phyloP scores from a whole-genome alignment of 805 yeast genomes.

The Alloascoidea hylecoeti region DNA sequence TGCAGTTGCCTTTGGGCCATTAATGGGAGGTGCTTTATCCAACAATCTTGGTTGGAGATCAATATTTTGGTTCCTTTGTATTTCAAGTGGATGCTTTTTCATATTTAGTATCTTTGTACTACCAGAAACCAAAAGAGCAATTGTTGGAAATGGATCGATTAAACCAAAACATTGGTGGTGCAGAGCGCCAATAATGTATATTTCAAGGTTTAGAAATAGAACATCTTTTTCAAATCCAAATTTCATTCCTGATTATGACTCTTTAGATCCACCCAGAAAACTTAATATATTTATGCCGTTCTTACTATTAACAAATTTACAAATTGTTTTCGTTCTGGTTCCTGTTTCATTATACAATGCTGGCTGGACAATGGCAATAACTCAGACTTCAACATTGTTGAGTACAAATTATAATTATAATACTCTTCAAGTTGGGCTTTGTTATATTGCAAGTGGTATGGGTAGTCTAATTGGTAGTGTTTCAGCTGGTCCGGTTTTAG shows the following conservation, averaged over 20 bases:
- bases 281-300: no score
- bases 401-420: constrained; percentile 32
- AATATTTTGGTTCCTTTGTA: constrained; percentile 46
- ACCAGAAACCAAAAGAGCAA: constrained; percentile 63
- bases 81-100: constrained; percentile 37
- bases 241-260: no score
- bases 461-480: constrained; percentile 52
- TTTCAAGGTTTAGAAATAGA: constrained; percentile 9
- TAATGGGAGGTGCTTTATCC: constrained; percentile 42
- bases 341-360: constrained; percentile 54
- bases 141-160: constrained; percentile 67
- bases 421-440: constrained; percentile 47
- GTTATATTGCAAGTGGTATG: constrained; percentile 63
- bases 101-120: no score
- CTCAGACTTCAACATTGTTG: constrained; percentile 46
- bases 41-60: constrained; percentile 53
- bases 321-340: constrained; percentile 32
- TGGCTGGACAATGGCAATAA: constrained; percentile 54
- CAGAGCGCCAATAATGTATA: no score
- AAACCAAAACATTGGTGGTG: constrained; percentile 23
- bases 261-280: no score
- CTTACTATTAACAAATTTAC: constrained; percentile 25
- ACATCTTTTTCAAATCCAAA: constrained; percentile 14
- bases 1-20: constrained; percentile 70
- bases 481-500: no score